Percentiles rank a stretch among this genome's conserved stretches.
Evolutionary conservation across 331 rosid genomes (phyloP).

Genomic region (Arachis monticola): DNA sequence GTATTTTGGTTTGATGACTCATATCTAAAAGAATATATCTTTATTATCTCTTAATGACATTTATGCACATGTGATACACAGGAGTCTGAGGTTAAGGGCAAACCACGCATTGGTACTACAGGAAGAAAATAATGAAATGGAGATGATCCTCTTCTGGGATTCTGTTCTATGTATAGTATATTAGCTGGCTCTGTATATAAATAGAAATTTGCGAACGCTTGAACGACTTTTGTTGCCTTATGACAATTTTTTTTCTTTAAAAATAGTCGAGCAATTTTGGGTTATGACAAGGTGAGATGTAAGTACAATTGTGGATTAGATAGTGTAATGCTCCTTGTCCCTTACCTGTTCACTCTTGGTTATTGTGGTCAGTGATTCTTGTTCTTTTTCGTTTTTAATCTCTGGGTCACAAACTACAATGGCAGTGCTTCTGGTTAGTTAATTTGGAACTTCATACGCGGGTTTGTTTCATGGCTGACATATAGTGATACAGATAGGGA

Average conservation of each 20-base stretch:
- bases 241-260: background rate
- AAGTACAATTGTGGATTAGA: background rate
- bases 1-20: conserved; percentile 43
- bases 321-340: background rate
- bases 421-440: background rate
- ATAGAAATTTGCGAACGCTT: background rate
- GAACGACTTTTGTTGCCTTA: background rate
- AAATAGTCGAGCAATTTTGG: background rate
- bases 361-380: no score
- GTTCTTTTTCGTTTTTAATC: no score
- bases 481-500: no score
- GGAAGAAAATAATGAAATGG: conserved; percentile 75
- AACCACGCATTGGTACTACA: conserved; percentile 68
- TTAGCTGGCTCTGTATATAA: conserved; percentile 5
- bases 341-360: background rate
- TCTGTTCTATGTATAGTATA: conserved; percentile 22
- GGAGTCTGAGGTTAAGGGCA: conserved; percentile 93
- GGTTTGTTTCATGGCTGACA: no score
- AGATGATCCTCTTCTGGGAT: conserved; percentile 26
- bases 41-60: conserved; percentile 12
- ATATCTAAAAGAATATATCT: background rate
- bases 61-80: conserved; percentile 43
- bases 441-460: background rate
- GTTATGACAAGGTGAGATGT: background rate
- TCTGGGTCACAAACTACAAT: no score